phyloP scores from a whole-genome alignment of 441 rosid species.

The Syzygium malaccense region DNA sequence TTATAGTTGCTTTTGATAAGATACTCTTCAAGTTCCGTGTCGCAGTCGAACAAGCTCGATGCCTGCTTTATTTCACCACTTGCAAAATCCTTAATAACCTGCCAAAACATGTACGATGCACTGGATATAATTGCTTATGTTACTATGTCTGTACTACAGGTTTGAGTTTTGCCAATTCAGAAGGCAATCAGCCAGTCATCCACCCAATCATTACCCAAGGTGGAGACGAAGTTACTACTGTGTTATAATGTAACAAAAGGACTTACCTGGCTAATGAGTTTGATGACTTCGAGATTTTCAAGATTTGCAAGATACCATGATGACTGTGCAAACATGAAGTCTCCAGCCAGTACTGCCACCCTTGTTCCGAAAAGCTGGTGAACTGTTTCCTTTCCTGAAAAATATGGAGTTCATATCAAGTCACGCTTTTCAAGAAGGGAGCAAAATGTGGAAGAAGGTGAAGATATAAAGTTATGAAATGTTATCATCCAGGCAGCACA shows the following conservation, averaged over 20 bases:
- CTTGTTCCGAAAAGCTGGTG: slow-evolving; percentile 84
- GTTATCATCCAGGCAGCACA: background rate
- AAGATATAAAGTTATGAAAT: background rate
- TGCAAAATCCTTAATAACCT: slow-evolving; percentile 97
- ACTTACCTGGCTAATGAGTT: slow-evolving; percentile 88
- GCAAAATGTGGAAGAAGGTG: background rate
- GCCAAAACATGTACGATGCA: background rate
- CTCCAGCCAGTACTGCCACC: slow-evolving; percentile 88
- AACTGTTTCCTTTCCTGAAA: slow-evolving; percentile 74
- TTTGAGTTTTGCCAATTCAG: background rate
- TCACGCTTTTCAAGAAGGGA: background rate
- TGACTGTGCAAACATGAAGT: slow-evolving; percentile 96
- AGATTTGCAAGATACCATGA: slow-evolving; percentile 96
- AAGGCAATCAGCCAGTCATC: background rate
- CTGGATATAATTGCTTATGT: background rate
- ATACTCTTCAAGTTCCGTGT: slow-evolving; percentile 64
- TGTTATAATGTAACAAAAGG: background rate
- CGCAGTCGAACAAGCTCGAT: slow-evolving; percentile 79
- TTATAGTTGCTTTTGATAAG: slow-evolving; percentile 83
- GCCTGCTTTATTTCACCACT: slow-evolving; percentile 99
- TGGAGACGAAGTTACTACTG: background rate
- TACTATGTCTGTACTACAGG: background rate
- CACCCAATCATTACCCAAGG: background rate
- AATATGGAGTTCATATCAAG: background rate
- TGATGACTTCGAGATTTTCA: slow-evolving; percentile 85